Evolutionary conservation across 23 red algal genomes (phyloP), one percentile per base, ranked within the genome.

Genomic region (Chondrus crispus): DNA sequence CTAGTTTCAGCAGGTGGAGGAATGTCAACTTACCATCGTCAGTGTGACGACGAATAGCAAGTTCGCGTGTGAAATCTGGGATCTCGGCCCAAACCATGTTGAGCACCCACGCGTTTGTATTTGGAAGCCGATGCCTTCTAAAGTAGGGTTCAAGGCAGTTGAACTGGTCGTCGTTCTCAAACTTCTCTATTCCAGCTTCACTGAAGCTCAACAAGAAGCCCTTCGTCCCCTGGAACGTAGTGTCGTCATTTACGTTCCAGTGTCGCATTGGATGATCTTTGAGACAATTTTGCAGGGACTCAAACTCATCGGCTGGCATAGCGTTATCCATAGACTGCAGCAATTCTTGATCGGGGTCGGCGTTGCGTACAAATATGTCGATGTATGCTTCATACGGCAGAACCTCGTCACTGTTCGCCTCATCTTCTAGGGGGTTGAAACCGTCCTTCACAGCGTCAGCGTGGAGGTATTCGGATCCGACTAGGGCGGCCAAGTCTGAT

Each of bases 81-180:
- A 78, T 47, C 40, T 89, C 85, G 16, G 85, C 85, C 85, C 68
- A 76, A 24, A 89, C 69, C 85, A 89, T 79, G 70, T 89, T 89
- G 35, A 89, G 28, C 19, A 89, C 85, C 68, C 68, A 89, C 11
- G n/a, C 85, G 53, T 89, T 89, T 26, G 85, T 74, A 48, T 63
- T 60, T 46, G 72, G 68, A 2, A 78, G 37, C 28, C 85, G 3
- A n/a, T 62, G 54, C 19, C 72, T 24, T 9, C 50, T 40, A 40
- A 89, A 89, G 28, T 74, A 89, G 2, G 46, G 22, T 12, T 19
- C 43, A 30, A 89, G 28, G 53, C 69, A 79, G 43, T 46, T 37
- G 69, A 89, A 89, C 6, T 28, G 19, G 4, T 79, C 85, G 2
- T 22, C 26, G 6, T 22, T 79, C 37, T 78, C 68, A 42, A 89